Evolutionary conservation across 2,329 filamentous ascomycete species (phyloP).

Genomic region (Ceratocystis harringtonii): DNA sequence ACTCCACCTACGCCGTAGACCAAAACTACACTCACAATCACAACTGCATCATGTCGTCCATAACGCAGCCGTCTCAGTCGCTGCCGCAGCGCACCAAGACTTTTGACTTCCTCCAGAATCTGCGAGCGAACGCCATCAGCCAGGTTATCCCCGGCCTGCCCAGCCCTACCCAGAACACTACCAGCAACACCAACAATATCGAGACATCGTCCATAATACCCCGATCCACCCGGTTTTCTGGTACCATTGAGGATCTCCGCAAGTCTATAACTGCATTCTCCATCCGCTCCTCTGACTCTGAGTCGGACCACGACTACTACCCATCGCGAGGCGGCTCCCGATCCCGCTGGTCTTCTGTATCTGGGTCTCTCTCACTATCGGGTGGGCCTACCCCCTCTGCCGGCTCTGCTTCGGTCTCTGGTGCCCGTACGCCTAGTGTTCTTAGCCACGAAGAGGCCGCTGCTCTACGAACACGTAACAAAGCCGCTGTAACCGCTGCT

Average conservation of each 20-base stretch:
- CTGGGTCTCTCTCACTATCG: slow-evolving; percentile 8
- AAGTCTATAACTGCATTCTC: slow-evolving; percentile 17
- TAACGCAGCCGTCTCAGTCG: background rate
- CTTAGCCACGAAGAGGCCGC: background rate
- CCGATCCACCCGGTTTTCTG: slow-evolving; percentile 14
- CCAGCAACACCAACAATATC: background rate
- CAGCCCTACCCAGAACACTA: slow-evolving; percentile 5
- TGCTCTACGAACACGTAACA: slow-evolving; percentile 4
- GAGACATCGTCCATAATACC: slow-evolving; percentile 5
- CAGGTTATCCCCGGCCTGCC: slow-evolving; percentile 7
- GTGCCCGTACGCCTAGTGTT: background rate
- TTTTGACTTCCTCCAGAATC: slow-evolving; percentile 13
- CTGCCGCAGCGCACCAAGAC: slow-evolving; percentile 12
- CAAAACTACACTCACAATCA: background rate
- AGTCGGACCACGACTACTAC: slow-evolving; percentile 15
- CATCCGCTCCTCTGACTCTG: slow-evolving; percentile 15
- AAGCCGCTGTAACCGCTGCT: background rate
- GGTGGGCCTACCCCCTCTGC: background rate
- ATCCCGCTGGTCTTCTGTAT: slow-evolving; percentile 14
- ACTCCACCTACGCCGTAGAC: too few species aligned
- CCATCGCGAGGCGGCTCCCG: slow-evolving; percentile 4
- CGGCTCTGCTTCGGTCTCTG: background rate
- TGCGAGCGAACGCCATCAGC: slow-evolving; percentile 12
- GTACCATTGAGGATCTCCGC: slow-evolving; percentile 18
- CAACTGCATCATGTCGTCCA: slow-evolving; percentile 2